Base-by-base conservation (phyloP, 257 asterid species). In the Solanum bukasovii region DNA sequence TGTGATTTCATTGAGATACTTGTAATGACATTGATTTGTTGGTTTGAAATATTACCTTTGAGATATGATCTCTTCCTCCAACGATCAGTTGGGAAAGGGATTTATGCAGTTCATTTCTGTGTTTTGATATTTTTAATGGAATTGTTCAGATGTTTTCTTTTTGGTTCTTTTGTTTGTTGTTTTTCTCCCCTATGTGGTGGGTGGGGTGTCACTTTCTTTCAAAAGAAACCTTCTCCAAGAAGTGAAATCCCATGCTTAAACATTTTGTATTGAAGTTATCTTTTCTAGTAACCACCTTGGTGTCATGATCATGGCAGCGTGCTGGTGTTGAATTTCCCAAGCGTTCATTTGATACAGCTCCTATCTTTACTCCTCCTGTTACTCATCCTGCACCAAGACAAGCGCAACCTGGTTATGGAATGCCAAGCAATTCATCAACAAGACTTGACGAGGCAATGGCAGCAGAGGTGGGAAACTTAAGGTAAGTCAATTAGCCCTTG, bases 401-500 rank as follows among this genome's bases (percentile, higher is more conserved):
- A 74, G 94, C 97, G 78, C 99, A 92, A 89, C 96, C 98, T 73
- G 94, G 98, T 88, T 93, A 95, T 91, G 99, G 99, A 88, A 97
- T 96, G 98, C 96, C 99, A 27, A 94, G 94, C 91, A 95, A 94
- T 88, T 96, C 99, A 85, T 91, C 98, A 31, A 92, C 93, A 8
- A 93, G 98, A 91, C 99, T 97, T 35, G 98, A 94, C 84, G 95
- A 96, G 91, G 98, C 96, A 68, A 96, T 97, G 99, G 96, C 93
- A 84, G 94, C 93, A 9, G 98, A 95, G 71, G 34, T 56, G 75
- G 94, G 88, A 90, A 94, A 44, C 87, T 87, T 97, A 87, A 94
- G 99, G 99, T 96, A 86, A 82, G 85, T 49, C 12, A 20, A 18
- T 5, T 81, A 81, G 70, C 44, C 70, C 1, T 79, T 31, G 18